Evolutionary conservation across 768 basidiomycete genomes (phyloP).

Genomic region (Lactifluus volemus): DNA sequence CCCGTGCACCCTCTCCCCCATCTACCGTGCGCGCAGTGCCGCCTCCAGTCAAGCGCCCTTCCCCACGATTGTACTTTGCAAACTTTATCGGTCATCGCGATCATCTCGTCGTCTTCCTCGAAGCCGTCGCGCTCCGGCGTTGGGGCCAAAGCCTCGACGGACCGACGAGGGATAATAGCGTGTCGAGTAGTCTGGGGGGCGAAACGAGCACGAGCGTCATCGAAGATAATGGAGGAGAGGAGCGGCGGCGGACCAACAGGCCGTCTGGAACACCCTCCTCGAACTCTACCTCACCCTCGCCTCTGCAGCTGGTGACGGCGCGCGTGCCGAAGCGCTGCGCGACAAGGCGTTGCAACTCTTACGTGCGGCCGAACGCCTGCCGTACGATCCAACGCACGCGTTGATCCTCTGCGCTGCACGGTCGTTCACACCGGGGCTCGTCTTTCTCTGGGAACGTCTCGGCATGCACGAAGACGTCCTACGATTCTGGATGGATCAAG

Average conservation of each 20-base stretch:
- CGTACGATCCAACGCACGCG: constrained; percentile 87
- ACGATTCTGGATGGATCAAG: constrained; percentile 83
- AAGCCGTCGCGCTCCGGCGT: constrained; percentile 68
- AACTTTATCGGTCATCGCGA: constrained; percentile 87
- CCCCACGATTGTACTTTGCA: constrained; percentile 82
- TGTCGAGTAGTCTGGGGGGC: not conserved
- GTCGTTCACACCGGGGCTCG: constrained; percentile 74
- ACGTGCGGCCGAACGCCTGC: constrained; percentile 39
- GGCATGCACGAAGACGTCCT: constrained; percentile 96
- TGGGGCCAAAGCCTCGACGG: constrained; percentile 70
- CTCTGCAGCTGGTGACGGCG: constrained; percentile 21
- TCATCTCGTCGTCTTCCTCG: constrained; percentile 81
- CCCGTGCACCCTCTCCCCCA: constrained; percentile 25
- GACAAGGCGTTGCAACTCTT: constrained; percentile 72
- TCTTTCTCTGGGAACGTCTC: constrained; percentile 86
- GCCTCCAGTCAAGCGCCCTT: constrained; percentile 45
- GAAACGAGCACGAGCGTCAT: constrained; percentile 16
- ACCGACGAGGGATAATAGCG: constrained; percentile 18
- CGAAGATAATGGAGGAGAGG: constrained; percentile 24
- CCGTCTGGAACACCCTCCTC: constrained; percentile 92
- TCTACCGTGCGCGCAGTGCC: constrained; percentile 18
- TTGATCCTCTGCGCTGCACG: constrained; percentile 89
- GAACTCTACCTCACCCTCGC: constrained; percentile 79
- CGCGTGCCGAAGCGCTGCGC: constrained; percentile 26
- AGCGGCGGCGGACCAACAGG: constrained; percentile 54